Percentiles rank a stretch among this genome's conserved stretches.
Evolutionary conservation across 768 basidiomycete species (phyloP).

Genomic region (Lepiota brunneoincarnata): DNA sequence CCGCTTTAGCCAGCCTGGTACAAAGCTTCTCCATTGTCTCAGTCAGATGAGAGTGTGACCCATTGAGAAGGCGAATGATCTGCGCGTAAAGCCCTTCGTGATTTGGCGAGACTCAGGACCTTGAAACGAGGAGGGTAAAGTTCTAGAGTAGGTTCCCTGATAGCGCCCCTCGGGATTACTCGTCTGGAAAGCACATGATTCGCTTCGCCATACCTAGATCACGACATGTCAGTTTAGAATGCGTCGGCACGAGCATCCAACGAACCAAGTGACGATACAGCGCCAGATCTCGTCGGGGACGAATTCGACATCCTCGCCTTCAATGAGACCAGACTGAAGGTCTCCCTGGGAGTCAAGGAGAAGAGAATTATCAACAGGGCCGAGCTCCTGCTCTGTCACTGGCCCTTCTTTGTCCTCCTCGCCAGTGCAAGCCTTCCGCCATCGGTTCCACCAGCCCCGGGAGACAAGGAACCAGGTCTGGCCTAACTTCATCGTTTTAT

Average conservation of each 20-base stretch:
- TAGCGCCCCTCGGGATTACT: conserved; percentile 59
- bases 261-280: conserved; percentile 67
- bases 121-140: conserved; percentile 66
- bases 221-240: conserved; percentile 10
- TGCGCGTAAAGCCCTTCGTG: conserved; percentile 20
- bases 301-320: conserved; percentile 72
- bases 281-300: conserved; percentile 74
- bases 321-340: conserved; percentile 43
- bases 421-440: conserved; percentile 71
- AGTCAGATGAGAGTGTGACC: conserved; percentile 48
- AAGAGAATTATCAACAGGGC: conserved; percentile 71
- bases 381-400: conserved; percentile 59
- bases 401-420: conserved; percentile 65
- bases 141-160: conserved; percentile 58
- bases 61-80: conserved; percentile 27
- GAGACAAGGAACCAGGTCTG: conserved; percentile 81
- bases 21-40: conserved; percentile 45
- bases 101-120: conserved; percentile 46
- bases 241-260: conserved; percentile 16
- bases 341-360: conserved; percentile 56
- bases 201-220: conserved; percentile 68
- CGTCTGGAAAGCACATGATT: conserved; percentile 56
- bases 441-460: conserved; percentile 70
- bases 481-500: conserved; percentile 52
- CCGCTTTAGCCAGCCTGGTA: conserved; percentile 35